Evolutionary conservation across 129 eudicot genomes (phyloP).

Genomic region (Smallanthus sonchifolius): DNA sequence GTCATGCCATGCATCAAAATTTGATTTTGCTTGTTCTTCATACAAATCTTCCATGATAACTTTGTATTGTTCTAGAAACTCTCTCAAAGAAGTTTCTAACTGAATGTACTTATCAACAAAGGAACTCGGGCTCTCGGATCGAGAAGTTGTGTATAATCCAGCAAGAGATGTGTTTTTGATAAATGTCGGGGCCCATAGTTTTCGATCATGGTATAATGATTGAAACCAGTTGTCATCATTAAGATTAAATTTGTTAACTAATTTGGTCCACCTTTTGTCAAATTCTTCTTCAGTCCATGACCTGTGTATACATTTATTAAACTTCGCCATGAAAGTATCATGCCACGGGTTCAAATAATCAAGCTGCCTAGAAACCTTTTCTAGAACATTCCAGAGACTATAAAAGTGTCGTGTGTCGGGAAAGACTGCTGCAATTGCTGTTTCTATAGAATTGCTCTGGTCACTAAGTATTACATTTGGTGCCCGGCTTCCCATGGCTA

Average conservation of each 20-base stretch:
- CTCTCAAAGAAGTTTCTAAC: constrained; percentile 56
- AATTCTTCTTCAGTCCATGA: constrained; percentile 74
- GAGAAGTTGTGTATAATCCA: constrained; percentile 59
- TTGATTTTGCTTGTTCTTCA: constrained; percentile 91
- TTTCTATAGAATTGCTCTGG: constrained; percentile 56
- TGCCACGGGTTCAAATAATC: constrained; percentile 63
- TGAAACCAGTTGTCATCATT: constrained; percentile 66
- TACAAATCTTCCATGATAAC: constrained; percentile 58
- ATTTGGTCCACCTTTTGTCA: constrained; percentile 69
- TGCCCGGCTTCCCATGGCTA: constrained; percentile 76
- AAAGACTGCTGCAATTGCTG: constrained; percentile 59
- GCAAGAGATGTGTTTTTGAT: constrained; percentile 64
- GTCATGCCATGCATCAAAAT: constrained; percentile 96
- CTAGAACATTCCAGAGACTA: constrained; percentile 63
- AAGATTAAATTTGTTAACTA: constrained; percentile 58
- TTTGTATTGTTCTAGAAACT: constrained; percentile 59
- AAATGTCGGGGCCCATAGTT: constrained; percentile 77
- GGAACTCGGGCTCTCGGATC: constrained; percentile 61
- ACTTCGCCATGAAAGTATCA: constrained; percentile 58
- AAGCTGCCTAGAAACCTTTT: constrained; percentile 54
- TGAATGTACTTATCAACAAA: constrained; percentile 68
- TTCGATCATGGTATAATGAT: constrained; percentile 62
- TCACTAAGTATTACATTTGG: constrained; percentile 72
- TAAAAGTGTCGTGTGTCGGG: constrained; percentile 60
- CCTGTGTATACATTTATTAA: constrained; percentile 56